Evolutionary conservation across 495 filamentous ascomycete species (phyloP), one percentile per base, ranked within the genome.

Genomic region (Penicillium argentinense): DNA sequence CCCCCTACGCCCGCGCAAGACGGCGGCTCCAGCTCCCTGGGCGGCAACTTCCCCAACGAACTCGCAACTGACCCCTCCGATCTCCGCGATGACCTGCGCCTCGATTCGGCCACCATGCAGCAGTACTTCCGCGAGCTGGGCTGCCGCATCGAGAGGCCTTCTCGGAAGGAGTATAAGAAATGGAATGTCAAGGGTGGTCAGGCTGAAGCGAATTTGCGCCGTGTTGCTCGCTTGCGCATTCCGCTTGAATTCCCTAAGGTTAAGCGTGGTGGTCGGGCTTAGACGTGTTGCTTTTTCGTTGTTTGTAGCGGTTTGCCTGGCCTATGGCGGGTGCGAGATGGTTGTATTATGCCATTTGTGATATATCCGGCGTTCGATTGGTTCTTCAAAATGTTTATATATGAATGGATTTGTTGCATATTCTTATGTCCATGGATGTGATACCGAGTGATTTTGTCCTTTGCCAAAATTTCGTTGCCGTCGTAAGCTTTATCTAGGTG

Each of bases 61-160:
- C 89, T 85, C 51, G 81, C 84, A 32, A 86, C 89, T 18, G 88
- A 96, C 63, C 83, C 83, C 9, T 75, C 76, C 17, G 81, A 90
- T 58, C 67, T 97, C 49, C 80, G 82, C 46, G 81, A 87, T 36
- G 93, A 98, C 60, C 71, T 98, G 33, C 77, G 78, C 47, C 55
- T 97, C 23, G 88, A 93, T 50, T 77, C 79, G 41, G 80, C 76
- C 54, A 73, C 80, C 57, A 56, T 73, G 17, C 39, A 47, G 40
- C 67, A 72, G 53, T 91, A 91, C 59, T 96, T 91, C 75, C 66
- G 73, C 24, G 91, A 96, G 62, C 77, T 98, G 56, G 93, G 93
- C 2, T 92, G 88, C 48, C 51, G 62, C 2, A 55, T 75, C 34
- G 64, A 71, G 26, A 57, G 57, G 53, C 69, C 71, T 12, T 63